Conservation (phyloP, 345 rosid species). For the Salix exigua region DNA sequence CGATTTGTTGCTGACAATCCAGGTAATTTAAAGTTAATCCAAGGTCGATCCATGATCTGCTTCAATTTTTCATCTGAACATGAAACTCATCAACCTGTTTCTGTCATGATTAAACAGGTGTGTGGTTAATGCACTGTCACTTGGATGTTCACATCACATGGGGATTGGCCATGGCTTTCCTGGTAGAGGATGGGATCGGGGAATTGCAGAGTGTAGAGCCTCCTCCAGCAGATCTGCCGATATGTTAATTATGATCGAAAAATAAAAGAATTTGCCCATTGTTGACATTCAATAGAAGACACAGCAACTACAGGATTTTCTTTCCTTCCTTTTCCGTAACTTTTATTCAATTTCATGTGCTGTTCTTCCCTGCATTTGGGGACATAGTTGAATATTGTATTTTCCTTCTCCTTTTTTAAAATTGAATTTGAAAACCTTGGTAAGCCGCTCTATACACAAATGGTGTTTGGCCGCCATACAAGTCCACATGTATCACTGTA, state of each 20-base stretch:
- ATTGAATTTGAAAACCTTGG: too few relatives aligned
- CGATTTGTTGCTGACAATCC: slow-evolving; percentile 95
- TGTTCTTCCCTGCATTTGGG: slow-evolving; percentile 18
- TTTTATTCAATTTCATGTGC: not conserved
- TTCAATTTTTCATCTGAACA: not conserved
- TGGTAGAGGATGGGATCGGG: slow-evolving; percentile 75
- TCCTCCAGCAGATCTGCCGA: slow-evolving; percentile 69
- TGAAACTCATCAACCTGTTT: not conserved
- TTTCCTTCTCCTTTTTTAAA: not conserved
- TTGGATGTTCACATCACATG: slow-evolving; percentile 83
- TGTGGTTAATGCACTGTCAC: slow-evolving; percentile 95
- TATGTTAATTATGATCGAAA: slow-evolving; percentile 41
- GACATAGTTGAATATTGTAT: not conserved
- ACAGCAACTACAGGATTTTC: not conserved
- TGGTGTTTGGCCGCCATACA: too few relatives aligned
- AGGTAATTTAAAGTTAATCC: slow-evolving; percentile 37
- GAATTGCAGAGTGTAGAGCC: slow-evolving; percentile 49
- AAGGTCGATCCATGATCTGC: not conserved
- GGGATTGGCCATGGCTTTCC: slow-evolving; percentile 86
- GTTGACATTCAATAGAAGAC: not conserved
- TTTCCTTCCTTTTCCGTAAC: not conserved
- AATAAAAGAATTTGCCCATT: not conserved
- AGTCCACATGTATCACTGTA: too few relatives aligned
- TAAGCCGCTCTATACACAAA: too few relatives aligned
- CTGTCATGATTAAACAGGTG: slow-evolving; percentile 40